These are phyloP conservation scores for Ramalina peruviana DNA, from an alignment of 495 filamentous ascomycete genomes.

Conservation along the genomic window DNA sequence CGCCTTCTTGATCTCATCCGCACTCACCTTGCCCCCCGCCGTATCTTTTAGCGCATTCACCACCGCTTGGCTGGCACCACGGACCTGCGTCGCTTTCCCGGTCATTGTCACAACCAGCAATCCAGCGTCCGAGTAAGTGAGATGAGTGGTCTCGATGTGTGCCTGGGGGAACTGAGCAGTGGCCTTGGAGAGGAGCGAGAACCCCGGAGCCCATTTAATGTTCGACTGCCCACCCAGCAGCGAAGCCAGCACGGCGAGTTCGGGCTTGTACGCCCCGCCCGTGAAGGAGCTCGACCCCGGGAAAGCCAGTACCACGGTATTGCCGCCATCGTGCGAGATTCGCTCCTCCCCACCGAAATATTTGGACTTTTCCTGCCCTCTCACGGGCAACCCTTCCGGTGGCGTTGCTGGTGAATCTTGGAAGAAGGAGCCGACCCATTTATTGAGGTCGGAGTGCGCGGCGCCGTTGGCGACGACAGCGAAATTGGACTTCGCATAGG, in stretches of 20 bases:
- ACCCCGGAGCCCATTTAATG: conserved; percentile 94
- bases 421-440: conserved; percentile 94
- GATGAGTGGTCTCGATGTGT: conserved; percentile 54
- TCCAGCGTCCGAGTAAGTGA: conserved; percentile 86
- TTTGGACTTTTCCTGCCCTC: conserved; percentile 43
- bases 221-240: conserved; percentile 79
- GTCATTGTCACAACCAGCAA: conserved; percentile 68
- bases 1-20: conserved; percentile 84
- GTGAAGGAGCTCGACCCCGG: conserved; percentile 68
- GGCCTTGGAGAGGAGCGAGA: conserved; percentile 74
- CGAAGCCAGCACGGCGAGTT: conserved; percentile 74
- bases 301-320: conserved; percentile 78
- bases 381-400: conserved; percentile 28
- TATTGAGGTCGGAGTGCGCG: conserved; percentile 56
- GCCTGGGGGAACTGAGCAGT: conserved; percentile 50
- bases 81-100: conserved; percentile 55
- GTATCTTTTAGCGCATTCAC: conserved; percentile 72
- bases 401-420: conserved; percentile 31
- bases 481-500: conserved; percentile 79
- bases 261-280: conserved; percentile 61
- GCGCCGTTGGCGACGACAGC: conserved; percentile 83
- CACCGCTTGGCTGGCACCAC: conserved; percentile 42
- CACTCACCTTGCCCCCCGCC: conserved; percentile 54
- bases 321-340: conserved; percentile 57
- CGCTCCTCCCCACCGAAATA: conserved; percentile 94